Evolutionary conservation across 2,329 filamentous ascomycete species (phyloP).

Genomic region (Amauroascus verrucosus): DNA sequence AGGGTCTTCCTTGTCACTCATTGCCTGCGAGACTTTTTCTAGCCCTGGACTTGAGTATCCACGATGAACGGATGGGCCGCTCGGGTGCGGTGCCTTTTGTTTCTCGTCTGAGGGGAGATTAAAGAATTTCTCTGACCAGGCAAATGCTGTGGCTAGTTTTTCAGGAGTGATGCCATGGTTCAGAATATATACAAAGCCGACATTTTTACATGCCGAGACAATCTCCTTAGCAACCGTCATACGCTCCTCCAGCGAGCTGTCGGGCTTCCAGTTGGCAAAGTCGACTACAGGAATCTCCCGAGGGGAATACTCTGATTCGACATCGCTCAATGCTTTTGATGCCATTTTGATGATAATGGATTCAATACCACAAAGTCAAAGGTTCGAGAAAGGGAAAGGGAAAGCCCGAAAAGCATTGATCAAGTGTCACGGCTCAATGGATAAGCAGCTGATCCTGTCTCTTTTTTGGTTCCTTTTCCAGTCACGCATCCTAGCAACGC

Average conservation of each 20-base stretch:
- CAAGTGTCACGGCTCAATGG: no score
- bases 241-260: slow-evolving; percentile 22
- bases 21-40: slow-evolving; percentile 44
- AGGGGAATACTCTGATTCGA: background rate
- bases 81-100: slow-evolving; percentile 42
- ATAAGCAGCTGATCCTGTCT: no score
- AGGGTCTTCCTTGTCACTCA: slow-evolving; percentile 34
- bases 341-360: background rate
- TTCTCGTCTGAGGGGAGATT: slow-evolving; percentile 38
- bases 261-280: slow-evolving; percentile 29
- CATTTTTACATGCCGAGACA: slow-evolving; percentile 33
- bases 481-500: background rate
- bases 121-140: slow-evolving; percentile 36
- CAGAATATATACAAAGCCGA: slow-evolving; percentile 42
- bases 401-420: no score
- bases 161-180: slow-evolving; percentile 38
- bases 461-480: no score
- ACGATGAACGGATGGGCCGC: slow-evolving; percentile 41
- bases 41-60: slow-evolving; percentile 48
- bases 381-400: no score
- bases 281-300: slow-evolving; percentile 32
- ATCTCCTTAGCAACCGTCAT: slow-evolving; percentile 31
- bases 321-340: background rate
- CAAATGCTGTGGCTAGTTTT: slow-evolving; percentile 37
- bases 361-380: background rate